These are phyloP conservation scores for Monilinia polystroma DNA, from an alignment of 2,329 filamentous ascomycete genomes.

Conservation along the genomic window DNA sequence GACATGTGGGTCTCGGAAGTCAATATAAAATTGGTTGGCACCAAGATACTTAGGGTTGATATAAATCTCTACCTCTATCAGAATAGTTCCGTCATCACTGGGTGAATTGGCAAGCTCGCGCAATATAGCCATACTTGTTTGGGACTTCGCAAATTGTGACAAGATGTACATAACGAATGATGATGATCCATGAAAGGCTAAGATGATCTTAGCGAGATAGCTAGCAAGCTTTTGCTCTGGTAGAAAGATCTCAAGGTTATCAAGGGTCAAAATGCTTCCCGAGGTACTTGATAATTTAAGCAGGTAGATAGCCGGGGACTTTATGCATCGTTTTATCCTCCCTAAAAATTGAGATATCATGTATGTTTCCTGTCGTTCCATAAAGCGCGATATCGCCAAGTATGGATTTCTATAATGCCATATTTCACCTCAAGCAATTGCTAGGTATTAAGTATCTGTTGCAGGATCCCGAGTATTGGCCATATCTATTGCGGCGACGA, in stretches of 20 bases:
- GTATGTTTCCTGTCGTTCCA: neutral
- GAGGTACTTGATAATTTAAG: neutral
- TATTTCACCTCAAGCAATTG: neutral
- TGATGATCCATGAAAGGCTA: neutral
- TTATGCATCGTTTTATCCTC: neutral
- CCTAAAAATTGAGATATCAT: neutral
- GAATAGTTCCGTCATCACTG: neutral
- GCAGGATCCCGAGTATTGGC: neutral
- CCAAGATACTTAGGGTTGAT: neutral
- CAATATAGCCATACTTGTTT: neutral
- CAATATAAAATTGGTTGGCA: neutral
- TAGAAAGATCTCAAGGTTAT: neutral
- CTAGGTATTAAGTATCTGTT: neutral
- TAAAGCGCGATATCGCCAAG: neutral
- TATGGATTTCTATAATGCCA: neutral
- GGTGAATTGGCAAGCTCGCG: neutral
- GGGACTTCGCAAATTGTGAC: neutral
- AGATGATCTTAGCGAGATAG: neutral
- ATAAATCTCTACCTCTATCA: neutral
- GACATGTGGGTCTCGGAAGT: neutral
- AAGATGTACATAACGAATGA: neutral
- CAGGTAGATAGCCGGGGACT: neutral
- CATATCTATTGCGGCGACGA: conserved; percentile 14
- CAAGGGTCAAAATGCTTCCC: neutral
- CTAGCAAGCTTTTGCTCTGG: neutral